Evolutionary conservation across 163 green algal species (phyloP), one percentile per base, ranked within the genome.

Genomic region (Picocystis sp.): DNA sequence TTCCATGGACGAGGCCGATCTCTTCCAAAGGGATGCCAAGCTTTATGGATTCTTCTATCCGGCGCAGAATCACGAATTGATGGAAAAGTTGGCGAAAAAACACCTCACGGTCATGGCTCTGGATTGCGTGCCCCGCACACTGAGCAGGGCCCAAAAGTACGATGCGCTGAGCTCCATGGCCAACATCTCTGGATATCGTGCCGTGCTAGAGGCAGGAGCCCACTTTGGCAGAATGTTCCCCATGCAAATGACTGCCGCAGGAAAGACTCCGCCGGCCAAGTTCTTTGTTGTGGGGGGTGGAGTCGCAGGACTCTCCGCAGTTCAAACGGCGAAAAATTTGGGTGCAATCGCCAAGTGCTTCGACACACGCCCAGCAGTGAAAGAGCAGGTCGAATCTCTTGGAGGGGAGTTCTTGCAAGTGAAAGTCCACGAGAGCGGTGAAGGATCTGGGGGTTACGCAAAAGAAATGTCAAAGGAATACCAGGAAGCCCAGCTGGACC

Each of bases 391-490:
- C 57, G 79, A 87, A 63, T 84, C 72, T 6, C 67, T 93, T 64
- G 86, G 86, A 24, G 86, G 76, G 21, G 83, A 94, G 75, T 95
- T 95, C 65, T 58, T 95, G 46, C 87, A 74, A 2, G 75, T 94
- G 17, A 53, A 82, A 11, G 51, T 91, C 11, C 61, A 86, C 41
- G 82, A 94, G 69, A 65, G 61, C 45, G 82, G 81, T 10, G 53
- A 63, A 66, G 60, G 56, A 29, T 21, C 24, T 11, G 76, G 71
- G 19, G 80, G 82, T 5, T 94, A 93, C 59, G 75, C 75, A 61
- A 94, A 94, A 78, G 81, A 91, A 66, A 93, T 93, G 85, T 79
- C 56, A 52, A 63, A 73, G 19, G 81, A 81, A 52, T 93, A 92
- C 62, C 79, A 91, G 25, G 78, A 75, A 19, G 83, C 81, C 0